Conservation (phyloP, 176 grass and related monocot species). For the Oryza coarctata region DNA sequence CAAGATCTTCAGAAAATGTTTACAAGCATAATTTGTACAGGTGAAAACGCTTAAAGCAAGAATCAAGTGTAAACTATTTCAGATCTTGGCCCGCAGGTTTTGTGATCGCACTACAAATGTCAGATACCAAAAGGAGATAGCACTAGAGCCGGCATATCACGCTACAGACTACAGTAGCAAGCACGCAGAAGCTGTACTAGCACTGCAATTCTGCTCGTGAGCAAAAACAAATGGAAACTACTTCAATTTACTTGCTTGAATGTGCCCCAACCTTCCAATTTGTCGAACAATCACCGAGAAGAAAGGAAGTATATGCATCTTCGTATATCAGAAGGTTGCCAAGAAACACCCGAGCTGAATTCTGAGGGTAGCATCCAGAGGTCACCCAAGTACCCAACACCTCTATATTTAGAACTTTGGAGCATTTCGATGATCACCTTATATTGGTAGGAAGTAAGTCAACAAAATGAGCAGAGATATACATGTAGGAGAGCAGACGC, state of each 20-base stretch:
- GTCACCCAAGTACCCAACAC: background rate
- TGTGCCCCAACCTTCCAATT: background rate
- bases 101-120: background rate
- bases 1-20: background rate
- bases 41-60: background rate
- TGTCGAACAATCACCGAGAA: background rate
- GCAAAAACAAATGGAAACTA: background rate
- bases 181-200: background rate
- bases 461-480: conserved; percentile 18
- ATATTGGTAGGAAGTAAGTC: background rate
- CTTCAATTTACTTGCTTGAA: background rate
- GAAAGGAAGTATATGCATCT: conserved; percentile 1
- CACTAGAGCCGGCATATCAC: background rate
- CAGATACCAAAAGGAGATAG: conserved; percentile 12
- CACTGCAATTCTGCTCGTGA: background rate
- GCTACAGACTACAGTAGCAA: background rate
- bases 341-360: background rate
- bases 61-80: conserved; percentile 18
- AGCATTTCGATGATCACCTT: background rate
- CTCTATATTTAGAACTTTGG: conserved; percentile 6
- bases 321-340: background rate
- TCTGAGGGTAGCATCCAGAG: background rate
- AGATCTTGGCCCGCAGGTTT: conserved; percentile 9
- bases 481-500: background rate
- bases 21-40: background rate